Evolutionary conservation across 2,329 filamentous ascomycete genomes (phyloP).

Genomic region (Colletotrichum sp.): DNA sequence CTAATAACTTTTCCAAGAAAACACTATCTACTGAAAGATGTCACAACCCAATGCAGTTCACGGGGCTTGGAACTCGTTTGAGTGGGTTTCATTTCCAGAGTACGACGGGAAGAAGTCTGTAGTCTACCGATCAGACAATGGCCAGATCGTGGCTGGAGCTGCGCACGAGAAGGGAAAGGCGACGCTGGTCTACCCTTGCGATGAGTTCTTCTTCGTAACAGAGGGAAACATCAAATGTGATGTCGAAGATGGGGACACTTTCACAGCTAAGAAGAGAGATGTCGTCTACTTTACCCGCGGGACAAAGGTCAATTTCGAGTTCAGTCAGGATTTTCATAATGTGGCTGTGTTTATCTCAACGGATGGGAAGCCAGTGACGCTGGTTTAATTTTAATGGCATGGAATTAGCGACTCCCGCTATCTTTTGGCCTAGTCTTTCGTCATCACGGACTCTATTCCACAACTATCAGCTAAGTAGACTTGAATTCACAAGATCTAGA

Average conservation of each 20-base stretch:
- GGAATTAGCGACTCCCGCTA: background rate
- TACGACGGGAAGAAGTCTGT: background rate
- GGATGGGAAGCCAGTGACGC: background rate
- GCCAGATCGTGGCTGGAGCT: background rate
- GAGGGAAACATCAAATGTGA: background rate
- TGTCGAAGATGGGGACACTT: background rate
- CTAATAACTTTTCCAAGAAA: background rate
- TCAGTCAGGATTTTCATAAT: background rate
- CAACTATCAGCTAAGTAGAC: background rate
- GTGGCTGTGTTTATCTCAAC: background rate
- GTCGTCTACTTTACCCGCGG: background rate
- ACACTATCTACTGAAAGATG: rapidly evolving
- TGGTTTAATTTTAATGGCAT: rapidly evolving
- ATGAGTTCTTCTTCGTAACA: background rate
- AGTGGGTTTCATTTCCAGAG: background rate
- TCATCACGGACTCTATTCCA: rapidly evolving
- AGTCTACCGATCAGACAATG: background rate
- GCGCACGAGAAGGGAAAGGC: background rate
- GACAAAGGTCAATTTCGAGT: background rate
- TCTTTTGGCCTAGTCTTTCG: background rate
- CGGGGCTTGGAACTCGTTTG: background rate
- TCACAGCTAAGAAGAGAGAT: background rate
- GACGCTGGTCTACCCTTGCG: background rate
- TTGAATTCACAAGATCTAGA: background rate
- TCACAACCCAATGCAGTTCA: background rate